Conservation (phyloP, 106 monocot species). For the Ottelia alismoides region DNA sequence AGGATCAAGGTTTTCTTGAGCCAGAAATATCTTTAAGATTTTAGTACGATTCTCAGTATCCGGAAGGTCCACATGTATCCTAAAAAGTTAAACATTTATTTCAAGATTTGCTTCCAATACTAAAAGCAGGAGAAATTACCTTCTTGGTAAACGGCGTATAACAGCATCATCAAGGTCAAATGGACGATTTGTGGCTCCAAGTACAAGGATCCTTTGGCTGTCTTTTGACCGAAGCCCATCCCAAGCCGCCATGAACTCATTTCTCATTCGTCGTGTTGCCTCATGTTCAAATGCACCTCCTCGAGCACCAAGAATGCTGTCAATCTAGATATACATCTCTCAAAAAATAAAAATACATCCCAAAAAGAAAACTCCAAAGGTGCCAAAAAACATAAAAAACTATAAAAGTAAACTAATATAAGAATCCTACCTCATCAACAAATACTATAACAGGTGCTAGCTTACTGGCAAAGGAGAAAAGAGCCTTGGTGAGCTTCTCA, state of each 20-base stretch:
- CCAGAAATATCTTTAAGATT: conserved; percentile 68
- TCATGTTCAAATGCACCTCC: conserved; percentile 96
- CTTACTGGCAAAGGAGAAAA: conserved; percentile 87
- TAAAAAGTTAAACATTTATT: conserved; percentile 7
- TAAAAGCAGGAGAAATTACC: conserved; percentile 25
- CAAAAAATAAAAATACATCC: too few species aligned
- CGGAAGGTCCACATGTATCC: conserved; percentile 95
- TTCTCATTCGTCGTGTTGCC: conserved; percentile 87
- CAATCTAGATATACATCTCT: conserved; percentile 59
- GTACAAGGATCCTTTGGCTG: conserved; percentile 82
- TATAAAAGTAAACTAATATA: not conserved
- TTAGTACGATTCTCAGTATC: conserved; percentile 71
- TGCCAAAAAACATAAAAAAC: too few species aligned
- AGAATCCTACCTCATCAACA: conserved; percentile 79
- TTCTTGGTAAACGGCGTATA: conserved; percentile 92
- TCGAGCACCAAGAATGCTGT: conserved; percentile 89
- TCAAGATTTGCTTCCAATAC: not conserved
- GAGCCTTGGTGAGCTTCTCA: conserved; percentile 96
- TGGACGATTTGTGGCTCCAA: conserved; percentile 97
- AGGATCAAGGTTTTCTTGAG: conserved; percentile 61
- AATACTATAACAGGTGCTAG: conserved; percentile 97
- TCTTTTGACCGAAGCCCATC: conserved; percentile 94
- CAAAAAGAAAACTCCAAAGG: too few species aligned
- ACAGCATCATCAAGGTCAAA: conserved; percentile 99
- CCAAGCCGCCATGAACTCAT: conserved; percentile 99